Base-by-base conservation (phyloP, 139 green algal species). In the Coccomyxa sp. region DNA sequence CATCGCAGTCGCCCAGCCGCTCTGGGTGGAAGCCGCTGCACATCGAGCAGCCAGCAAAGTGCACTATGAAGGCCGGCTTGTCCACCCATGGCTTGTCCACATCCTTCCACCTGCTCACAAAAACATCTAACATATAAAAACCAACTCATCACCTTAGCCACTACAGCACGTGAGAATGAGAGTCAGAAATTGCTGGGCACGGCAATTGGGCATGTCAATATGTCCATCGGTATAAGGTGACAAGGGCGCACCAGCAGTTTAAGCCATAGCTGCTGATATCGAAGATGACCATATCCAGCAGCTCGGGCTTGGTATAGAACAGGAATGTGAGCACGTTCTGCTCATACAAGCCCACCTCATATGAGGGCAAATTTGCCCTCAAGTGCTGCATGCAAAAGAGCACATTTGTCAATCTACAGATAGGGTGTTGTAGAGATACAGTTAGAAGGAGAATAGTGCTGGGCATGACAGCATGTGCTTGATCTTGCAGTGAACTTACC, bases 281-380 rank as follows among this genome's bases (percentile, higher is more conserved):
- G 67, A 83, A 83, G 30, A 58, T 17, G 16, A 79, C 67, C 13
- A 45, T 30, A 10, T 78, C 31, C 67, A 79, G 67, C 14, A 78
- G 66, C 31, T 45, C 23, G 14, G 67, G 67, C 0, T 79, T 16
- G 27, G 59, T 68, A 18, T 63, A 68, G 31, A 83, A 45, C 67
- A 83, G 67, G 32, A 78, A 83, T 0, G 67, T 76, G 16, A 83
- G 59, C 67, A 32, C 80, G 67, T 83, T 83, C 71, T 83, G 80
- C 57, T 83, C 80, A 32, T 77, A 83, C 80, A 83, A 38, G 80
- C 80, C 80, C 27, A 83, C 60, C n/a, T 83, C 80, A 67, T 79
- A 83, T 18, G 67, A 77, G 13, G 67, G 67, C 31, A 83, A 31
- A 25, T n/a, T 38, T 16, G 18, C 67, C 25, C 31, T 28, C 80